These are phyloP conservation scores for Myxozyma vanderwaltii DNA, from an alignment of 805 yeast genomes.

Conservation along the genomic window DNA sequence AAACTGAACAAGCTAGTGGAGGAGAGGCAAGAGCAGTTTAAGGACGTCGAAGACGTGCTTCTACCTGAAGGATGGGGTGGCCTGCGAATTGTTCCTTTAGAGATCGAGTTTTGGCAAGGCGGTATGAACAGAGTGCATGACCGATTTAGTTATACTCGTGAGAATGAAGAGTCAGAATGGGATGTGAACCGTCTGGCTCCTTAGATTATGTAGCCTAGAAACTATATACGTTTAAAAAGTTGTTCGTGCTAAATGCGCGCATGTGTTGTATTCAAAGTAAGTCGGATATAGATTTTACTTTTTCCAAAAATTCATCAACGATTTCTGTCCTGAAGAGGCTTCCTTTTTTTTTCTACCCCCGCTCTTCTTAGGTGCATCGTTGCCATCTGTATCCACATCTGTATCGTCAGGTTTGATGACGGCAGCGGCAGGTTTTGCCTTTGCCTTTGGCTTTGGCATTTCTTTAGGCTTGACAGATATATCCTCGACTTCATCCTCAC, in stretches of 20 bases:
- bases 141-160: slow-evolving; percentile 50
- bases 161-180: slow-evolving; percentile 23
- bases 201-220: background rate
- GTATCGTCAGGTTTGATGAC: background rate
- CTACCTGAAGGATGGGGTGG: slow-evolving; percentile 98
- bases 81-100: slow-evolving; percentile 79
- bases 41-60: slow-evolving; percentile 66
- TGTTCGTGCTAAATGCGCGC: background rate
- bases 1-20: slow-evolving; percentile 60
- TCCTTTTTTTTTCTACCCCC: slow-evolving; percentile 3
- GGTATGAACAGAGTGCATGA: slow-evolving; percentile 88
- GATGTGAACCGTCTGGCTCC: slow-evolving; percentile 27
- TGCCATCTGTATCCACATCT: background rate
- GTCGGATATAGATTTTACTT: slow-evolving; percentile 1
- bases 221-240: background rate
- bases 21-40: slow-evolving; percentile 57
- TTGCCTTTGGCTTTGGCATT: slow-evolving; percentile 3
- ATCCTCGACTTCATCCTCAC: slow-evolving; percentile 10
- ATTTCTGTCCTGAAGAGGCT: slow-evolving; percentile 16
- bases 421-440: background rate
- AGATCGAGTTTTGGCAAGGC: slow-evolving; percentile 98
- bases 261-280: background rate
- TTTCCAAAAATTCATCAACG: slow-evolving; percentile 24
- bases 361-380: slow-evolving; percentile 1
- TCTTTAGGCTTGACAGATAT: background rate